These are phyloP conservation scores for Rhynchosporium secalis DNA, from an alignment of 2,329 filamentous ascomycete species.

Conservation along the genomic window DNA sequence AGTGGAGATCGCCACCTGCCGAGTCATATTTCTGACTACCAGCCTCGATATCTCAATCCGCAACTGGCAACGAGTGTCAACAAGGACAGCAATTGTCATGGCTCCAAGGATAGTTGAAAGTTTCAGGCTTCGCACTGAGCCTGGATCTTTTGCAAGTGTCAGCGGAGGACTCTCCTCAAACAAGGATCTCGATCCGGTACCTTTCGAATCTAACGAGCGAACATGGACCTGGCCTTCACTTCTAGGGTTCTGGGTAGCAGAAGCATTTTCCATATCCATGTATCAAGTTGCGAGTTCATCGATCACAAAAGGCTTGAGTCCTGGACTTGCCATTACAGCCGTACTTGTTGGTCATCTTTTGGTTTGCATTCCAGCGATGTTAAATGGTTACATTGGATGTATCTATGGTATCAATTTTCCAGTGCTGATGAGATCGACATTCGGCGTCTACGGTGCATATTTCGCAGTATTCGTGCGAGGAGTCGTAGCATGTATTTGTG, in stretches of 20 bases:
- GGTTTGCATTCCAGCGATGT: slow-evolving; percentile 52
- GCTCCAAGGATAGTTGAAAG: slow-evolving; percentile 21
- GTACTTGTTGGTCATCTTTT: slow-evolving; percentile 60
- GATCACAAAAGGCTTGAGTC: slow-evolving; percentile 34
- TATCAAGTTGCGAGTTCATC: slow-evolving; percentile 34
- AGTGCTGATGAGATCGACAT: slow-evolving; percentile 47
- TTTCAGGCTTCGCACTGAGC: slow-evolving; percentile 26
- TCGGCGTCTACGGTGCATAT: slow-evolving; percentile 47
- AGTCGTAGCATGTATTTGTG: slow-evolving; percentile 33
- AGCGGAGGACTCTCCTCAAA: slow-evolving; percentile 26
- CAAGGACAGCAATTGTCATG: slow-evolving; percentile 12
- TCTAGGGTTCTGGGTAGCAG: slow-evolving; percentile 36
- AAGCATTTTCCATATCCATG: slow-evolving; percentile 35
- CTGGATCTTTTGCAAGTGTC: slow-evolving; percentile 24
- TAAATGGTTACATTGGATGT: slow-evolving; percentile 48
- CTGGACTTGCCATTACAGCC: slow-evolving; percentile 30
- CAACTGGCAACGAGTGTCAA: neutral
- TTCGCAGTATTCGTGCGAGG: slow-evolving; percentile 43
- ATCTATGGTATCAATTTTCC: slow-evolving; percentile 49
- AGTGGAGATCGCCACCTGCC: slow-evolving; percentile 13
- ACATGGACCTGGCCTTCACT: slow-evolving; percentile 34
- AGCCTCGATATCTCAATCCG: neutral
- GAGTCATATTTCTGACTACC: neutral
- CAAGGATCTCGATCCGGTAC: slow-evolving; percentile 34
- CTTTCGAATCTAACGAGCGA: slow-evolving; percentile 29